A percentile compares a stretch with the other conserved stretches of the same genome.
phyloP scores from a whole-genome alignment of 208 protist genomes.

The Novymonas esmeraldas region DNA sequence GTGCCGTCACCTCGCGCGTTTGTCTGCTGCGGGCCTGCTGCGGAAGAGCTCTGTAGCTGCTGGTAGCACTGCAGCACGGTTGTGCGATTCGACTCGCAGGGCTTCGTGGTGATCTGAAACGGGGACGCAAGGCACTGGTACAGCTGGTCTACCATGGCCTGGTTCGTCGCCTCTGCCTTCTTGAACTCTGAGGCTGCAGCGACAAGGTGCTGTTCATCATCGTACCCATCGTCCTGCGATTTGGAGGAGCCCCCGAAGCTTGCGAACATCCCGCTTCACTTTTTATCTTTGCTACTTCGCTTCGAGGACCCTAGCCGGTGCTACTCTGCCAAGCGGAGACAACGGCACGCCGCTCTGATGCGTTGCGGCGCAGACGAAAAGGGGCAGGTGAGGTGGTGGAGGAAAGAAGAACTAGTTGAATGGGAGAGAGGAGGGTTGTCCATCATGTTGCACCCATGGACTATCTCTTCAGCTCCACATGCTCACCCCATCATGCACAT shows the following conservation, averaged over 20 bases:
- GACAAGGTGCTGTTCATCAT: slow-evolving; percentile 67
- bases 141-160: slow-evolving; percentile 61
- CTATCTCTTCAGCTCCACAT: too few relatives aligned
- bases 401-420: background rate
- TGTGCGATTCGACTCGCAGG: slow-evolving; percentile 55
- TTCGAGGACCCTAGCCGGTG: background rate
- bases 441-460: too few relatives aligned
- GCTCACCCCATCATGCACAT: too few relatives aligned
- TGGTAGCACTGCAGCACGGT: slow-evolving; percentile 70
- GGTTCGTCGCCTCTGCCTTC: slow-evolving; percentile 61
- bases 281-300: background rate
- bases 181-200: slow-evolving; percentile 64
- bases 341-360: too few relatives aligned
- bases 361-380: too few relatives aligned
- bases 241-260: slow-evolving; percentile 7
- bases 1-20: background rate
- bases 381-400: too few relatives aligned
- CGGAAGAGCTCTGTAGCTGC: slow-evolving; percentile 27
- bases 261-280: too few relatives aligned
- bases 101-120: slow-evolving; percentile 69
- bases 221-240: slow-evolving; percentile 25
- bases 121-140: slow-evolving; percentile 64
- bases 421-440: too few relatives aligned
- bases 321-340: background rate
- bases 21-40: background rate